Percentiles rank a stretch among this genome's conserved stretches.
Evolutionary conservation across 768 basidiomycete genomes (phyloP).

Genomic region (Naganishia kalamii): DNA sequence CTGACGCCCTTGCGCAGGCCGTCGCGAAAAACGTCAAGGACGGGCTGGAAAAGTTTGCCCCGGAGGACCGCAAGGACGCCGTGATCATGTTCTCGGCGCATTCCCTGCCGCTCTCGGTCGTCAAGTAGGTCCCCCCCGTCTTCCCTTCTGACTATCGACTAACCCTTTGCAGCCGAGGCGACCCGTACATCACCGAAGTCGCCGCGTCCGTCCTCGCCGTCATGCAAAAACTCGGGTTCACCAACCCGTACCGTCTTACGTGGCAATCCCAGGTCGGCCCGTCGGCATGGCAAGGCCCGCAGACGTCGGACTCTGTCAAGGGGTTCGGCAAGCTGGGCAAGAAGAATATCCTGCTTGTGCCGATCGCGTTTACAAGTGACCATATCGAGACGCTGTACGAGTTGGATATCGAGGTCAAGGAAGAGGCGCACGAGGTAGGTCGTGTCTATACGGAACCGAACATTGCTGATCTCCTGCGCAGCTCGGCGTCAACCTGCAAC

Average conservation of each 20-base stretch:
- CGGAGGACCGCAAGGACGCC: constrained; percentile 60
- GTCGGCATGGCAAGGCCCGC: constrained; percentile 95
- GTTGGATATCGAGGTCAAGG: constrained; percentile 84
- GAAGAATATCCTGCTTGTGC: constrained; percentile 63
- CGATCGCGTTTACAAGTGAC: constrained; percentile 97
- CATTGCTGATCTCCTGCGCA: constrained; percentile 46
- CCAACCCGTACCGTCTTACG: constrained; percentile 63
- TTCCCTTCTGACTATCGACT: background rate
- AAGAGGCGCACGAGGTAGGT: constrained; percentile 81
- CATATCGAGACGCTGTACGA: constrained; percentile 99
- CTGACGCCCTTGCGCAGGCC: constrained; percentile 54
- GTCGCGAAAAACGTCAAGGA: constrained; percentile 80
- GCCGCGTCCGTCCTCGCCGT: constrained; percentile 88
- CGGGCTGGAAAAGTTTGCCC: constrained; percentile 71
- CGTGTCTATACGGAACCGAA: background rate
- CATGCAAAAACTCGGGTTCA: constrained; percentile 67
- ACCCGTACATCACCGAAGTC: constrained; percentile 93
- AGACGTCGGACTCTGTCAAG: constrained; percentile 84
- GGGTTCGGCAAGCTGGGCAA: constrained; percentile 49
- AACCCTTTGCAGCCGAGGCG: constrained; percentile 60
- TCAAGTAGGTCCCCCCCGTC: constrained; percentile 54
- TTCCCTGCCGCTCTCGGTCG: constrained; percentile 93
- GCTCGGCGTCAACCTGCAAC: constrained; percentile 83
- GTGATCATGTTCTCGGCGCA: constrained; percentile 94
- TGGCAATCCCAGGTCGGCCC: constrained; percentile 99